Conservation (phyloP, 164 flowering plant species). For the Liquidambar formosana region DNA sequence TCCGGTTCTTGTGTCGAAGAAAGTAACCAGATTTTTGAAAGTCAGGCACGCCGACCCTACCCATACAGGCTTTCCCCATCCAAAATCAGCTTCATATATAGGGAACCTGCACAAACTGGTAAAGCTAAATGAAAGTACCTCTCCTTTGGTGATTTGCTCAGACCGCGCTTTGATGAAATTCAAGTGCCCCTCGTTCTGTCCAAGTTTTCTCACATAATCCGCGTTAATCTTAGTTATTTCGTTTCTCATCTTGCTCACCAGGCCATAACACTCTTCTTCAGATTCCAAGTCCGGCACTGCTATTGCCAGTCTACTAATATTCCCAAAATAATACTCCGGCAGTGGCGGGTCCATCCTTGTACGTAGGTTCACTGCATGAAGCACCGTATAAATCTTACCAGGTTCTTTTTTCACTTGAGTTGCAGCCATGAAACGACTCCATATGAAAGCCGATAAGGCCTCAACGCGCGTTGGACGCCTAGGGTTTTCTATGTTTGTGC, state of each 20-base stretch:
- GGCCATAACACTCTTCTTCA: background rate
- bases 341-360: constrained; percentile 18
- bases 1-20: constrained; percentile 14
- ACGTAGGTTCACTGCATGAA: constrained; percentile 21
- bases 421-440: constrained; percentile 15
- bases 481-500: background rate
- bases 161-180: background rate
- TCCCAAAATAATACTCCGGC: constrained; percentile 26
- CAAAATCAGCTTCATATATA: constrained; percentile 17
- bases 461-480: constrained; percentile 18
- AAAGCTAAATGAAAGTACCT: constrained; percentile 7
- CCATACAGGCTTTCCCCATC: constrained; percentile 26
- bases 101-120: constrained; percentile 26
- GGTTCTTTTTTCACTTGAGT: background rate
- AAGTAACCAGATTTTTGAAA: constrained; percentile 12
- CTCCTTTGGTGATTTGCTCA: background rate
- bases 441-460: constrained; percentile 23
- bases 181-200: background rate
- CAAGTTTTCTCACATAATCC: background rate
- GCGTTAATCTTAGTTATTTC: background rate
- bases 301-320: background rate
- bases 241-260: background rate
- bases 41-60: background rate
- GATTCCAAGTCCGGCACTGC: background rate
- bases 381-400: background rate